Conservation (phyloP, 2,329 filamentous ascomycete genomes). For the Neonectria neomacrospora region DNA sequence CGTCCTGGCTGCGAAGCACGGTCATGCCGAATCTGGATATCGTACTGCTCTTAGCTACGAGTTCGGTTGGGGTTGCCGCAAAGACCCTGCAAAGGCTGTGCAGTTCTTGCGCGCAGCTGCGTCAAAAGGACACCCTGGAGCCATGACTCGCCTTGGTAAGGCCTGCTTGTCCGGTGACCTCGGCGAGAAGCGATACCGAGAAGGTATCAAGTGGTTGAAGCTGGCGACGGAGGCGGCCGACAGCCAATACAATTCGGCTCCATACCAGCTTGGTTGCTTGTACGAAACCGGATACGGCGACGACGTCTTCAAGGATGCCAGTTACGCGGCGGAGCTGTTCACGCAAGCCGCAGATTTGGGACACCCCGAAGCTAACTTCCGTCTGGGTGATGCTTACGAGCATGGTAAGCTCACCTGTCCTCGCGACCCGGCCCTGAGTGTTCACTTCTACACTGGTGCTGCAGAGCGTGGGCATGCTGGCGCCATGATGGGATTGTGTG, state of each 20-base stretch:
- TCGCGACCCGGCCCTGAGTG: conserved; percentile 88
- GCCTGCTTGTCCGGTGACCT: conserved; percentile 92
- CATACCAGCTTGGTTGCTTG: conserved; percentile 87
- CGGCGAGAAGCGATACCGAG: conserved; percentile 85
- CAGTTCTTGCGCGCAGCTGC: conserved; percentile 93
- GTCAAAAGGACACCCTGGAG: conserved; percentile 93
- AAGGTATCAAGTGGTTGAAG: conserved; percentile 97
- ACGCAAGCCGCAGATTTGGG: conserved; percentile 94
- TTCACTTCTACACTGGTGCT: conserved; percentile 96
- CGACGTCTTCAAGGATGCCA: conserved; percentile 90
- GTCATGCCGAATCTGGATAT: conserved; percentile 95
- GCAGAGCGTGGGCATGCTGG: conserved; percentile 84
- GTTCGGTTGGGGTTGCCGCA: conserved; percentile 95
- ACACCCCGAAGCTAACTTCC: conserved; percentile 84
- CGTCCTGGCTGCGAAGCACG: conserved; percentile 92
- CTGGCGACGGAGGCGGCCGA: conserved; percentile 91
- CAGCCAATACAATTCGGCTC: conserved; percentile 89
- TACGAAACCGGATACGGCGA: conserved; percentile 95
- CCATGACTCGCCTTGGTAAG: conserved; percentile 90
- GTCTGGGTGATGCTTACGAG: conserved; percentile 97
- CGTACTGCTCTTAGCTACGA: conserved; percentile 95
- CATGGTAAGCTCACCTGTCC: conserved; percentile 90
- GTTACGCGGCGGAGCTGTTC: conserved; percentile 92
- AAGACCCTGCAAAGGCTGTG: conserved; percentile 89
- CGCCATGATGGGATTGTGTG: conserved; percentile 98